Conservation (phyloP, 1,139 yeast species). For the Arxiozyma telluris region DNA sequence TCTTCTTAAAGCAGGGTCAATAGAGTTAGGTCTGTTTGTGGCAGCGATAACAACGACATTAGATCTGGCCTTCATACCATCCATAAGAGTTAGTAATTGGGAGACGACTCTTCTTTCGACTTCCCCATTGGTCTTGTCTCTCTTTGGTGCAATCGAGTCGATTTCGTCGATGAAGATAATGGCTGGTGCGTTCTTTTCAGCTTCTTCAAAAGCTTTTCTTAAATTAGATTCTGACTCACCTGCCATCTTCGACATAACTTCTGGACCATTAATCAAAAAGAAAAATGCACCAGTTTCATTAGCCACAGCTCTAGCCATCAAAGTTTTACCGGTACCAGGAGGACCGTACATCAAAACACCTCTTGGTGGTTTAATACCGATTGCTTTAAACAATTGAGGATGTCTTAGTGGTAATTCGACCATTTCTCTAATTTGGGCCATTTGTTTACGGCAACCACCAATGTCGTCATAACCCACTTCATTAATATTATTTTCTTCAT, state of each 20-base stretch:
- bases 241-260: constrained; percentile 99
- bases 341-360: constrained; percentile 39
- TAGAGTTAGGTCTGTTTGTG: constrained; percentile 95
- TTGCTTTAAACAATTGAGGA: constrained; percentile 92
- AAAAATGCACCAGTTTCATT: constrained; percentile 98
- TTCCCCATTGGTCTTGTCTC: constrained; percentile 99
- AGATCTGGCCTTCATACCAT: constrained; percentile 98
- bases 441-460: constrained; percentile 81
- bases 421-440: constrained; percentile 91
- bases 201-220: constrained; percentile 98
- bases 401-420: constrained; percentile 96
- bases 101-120: constrained; percentile 98
- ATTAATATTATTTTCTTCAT: constrained; percentile 82
- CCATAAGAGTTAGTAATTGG: constrained; percentile 93
- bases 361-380: constrained; percentile 96
- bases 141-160: constrained; percentile 98
- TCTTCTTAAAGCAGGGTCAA: constrained; percentile 97
- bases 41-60: constrained; percentile 93
- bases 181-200: constrained; percentile 96
- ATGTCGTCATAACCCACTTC: constrained; percentile 98
- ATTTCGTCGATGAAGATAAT: constrained; percentile 97
- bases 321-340: constrained; percentile 34
- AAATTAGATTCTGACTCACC: constrained; percentile 97
- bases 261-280: constrained; percentile 98
- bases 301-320: constrained; percentile 99